Conservation (phyloP, 805 yeast species). For the Metschnikowia picachoensis region DNA sequence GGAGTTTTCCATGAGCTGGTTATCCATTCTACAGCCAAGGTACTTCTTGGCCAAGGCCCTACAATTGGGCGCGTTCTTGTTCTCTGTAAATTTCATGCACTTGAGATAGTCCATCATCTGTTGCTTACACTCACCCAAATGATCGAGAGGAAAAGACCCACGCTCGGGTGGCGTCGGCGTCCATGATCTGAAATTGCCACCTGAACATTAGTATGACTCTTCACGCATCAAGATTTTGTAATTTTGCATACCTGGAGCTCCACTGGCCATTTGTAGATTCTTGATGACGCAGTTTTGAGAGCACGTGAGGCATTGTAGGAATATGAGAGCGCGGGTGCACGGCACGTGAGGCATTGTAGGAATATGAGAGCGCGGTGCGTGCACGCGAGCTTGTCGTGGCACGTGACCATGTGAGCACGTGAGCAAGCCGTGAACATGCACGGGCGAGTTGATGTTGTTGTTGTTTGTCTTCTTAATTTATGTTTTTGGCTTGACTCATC, state of each 20-base stretch:
- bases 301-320: no score
- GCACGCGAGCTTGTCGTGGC: no score
- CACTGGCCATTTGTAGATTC: slow-evolving; percentile 16
- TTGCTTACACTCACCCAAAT: slow-evolving; percentile 72
- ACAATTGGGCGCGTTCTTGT: slow-evolving; percentile 90
- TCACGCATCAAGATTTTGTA: no score
- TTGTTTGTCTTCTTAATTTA: no score
- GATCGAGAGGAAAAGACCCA: slow-evolving; percentile 95
- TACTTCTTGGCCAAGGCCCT: slow-evolving; percentile 78
- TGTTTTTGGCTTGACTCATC: no score
- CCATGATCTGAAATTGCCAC: slow-evolving; percentile 31
- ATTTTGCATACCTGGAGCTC: slow-evolving; percentile 20
- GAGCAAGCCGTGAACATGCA: no score
- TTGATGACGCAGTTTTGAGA: no score
- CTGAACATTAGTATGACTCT: slow-evolving; percentile 11
- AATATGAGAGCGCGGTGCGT: no score
- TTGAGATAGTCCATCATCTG: slow-evolving; percentile 72
- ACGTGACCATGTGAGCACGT: no score
- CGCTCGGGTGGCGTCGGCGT: slow-evolving; percentile 93
- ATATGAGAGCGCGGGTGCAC: no score
- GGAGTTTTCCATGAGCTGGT: slow-evolving; percentile 43
- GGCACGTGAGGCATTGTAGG: no score
- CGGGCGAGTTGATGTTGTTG: no score
- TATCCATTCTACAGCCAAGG: slow-evolving; percentile 84
- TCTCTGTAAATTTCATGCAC: slow-evolving; percentile 73